phyloP scores from a whole-genome alignment of 1,139 yeast genomes.

The Scheffersomyces parashehatae region DNA sequence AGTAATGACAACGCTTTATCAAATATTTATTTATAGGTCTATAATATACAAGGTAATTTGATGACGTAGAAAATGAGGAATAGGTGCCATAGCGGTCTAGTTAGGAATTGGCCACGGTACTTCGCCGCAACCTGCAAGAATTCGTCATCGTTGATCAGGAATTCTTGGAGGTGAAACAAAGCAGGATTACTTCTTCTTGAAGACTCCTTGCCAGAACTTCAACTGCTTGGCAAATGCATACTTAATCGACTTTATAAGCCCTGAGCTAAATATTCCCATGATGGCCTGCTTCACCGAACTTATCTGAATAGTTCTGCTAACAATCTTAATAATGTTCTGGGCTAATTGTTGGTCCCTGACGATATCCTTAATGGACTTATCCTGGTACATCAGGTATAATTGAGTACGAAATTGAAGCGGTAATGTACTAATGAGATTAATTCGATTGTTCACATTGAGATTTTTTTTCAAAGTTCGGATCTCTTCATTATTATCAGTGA shows the following conservation, averaged over 20 bases:
- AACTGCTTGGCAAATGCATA: slow-evolving; percentile 77
- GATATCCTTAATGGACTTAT: slow-evolving; percentile 33
- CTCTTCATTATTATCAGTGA: slow-evolving; percentile 14
- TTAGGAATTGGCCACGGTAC: too few species aligned
- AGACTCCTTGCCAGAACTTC: slow-evolving; percentile 23
- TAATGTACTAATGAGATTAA: slow-evolving; percentile 38
- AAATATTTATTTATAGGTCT: too few species aligned
- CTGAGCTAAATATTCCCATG: slow-evolving; percentile 89
- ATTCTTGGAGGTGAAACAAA: too few species aligned
- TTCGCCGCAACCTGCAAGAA: too few species aligned
- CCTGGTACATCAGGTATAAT: slow-evolving; percentile 42
- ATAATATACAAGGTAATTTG: too few species aligned
- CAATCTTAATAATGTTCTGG: slow-evolving; percentile 39
- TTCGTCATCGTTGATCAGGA: too few species aligned
- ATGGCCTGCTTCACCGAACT: slow-evolving; percentile 76
- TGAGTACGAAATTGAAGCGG: slow-evolving; percentile 55
- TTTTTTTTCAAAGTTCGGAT: slow-evolving; percentile 19
- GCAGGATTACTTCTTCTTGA: background rate
- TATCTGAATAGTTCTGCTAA: slow-evolving; percentile 61
- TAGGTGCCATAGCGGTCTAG: too few species aligned
- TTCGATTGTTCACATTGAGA: slow-evolving; percentile 20
- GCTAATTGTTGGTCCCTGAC: slow-evolving; percentile 42
- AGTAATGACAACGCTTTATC: too few species aligned
- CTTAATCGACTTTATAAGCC: slow-evolving; percentile 64
- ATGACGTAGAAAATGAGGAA: too few species aligned